A percentile compares a stretch with the other conserved stretches of the same genome.
These are phyloP conservation scores for Beauveria medogensis DNA, from an alignment of 2,329 filamentous ascomycete genomes.

Conservation along the genomic window DNA sequence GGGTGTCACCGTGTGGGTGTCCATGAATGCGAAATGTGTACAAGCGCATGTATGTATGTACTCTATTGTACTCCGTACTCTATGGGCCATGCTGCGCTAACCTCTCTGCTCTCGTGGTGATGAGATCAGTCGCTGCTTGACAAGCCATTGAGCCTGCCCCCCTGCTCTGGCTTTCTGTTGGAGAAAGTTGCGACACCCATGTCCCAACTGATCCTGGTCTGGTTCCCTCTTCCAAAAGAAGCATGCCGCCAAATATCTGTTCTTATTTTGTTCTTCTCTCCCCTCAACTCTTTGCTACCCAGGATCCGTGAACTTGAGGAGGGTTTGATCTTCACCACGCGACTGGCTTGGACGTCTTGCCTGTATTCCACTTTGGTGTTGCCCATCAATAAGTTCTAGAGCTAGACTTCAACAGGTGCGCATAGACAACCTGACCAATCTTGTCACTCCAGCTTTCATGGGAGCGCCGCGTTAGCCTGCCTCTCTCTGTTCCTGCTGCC, in stretches of 20 bases:
- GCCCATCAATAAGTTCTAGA: background rate
- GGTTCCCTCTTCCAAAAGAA: conserved; percentile 10
- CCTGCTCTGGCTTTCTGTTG: conserved; percentile 6
- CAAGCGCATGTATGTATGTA: background rate
- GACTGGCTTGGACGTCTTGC: background rate
- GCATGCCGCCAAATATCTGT: conserved; percentile 5
- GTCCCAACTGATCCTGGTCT: conserved; percentile 9
- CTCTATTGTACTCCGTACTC: conserved; percentile 1
- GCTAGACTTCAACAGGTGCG: background rate
- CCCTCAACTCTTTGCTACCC: background rate
- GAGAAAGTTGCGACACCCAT: conserved; percentile 10
- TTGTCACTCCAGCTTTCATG: background rate
- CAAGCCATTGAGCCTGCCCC: conserved; percentile 4
- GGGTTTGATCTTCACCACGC: background rate
- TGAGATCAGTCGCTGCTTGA: conserved; percentile 10
- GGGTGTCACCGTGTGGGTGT: conserved; percentile 2
- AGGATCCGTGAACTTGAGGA: background rate
- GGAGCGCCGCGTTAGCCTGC: conserved; percentile 1
- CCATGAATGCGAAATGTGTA: background rate
- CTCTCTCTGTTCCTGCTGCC: background rate
- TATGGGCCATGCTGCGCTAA: conserved; percentile 7
- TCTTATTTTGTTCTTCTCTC: conserved; percentile 3
- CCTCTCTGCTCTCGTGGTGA: conserved; percentile 7
- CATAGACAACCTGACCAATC: background rate
- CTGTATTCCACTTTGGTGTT: background rate